Percentiles rank a stretch among this genome's conserved stretches.
phyloP scores from a whole-genome alignment of 2,329 filamentous ascomycete species.

The Aquanectria penicillioides region DNA sequence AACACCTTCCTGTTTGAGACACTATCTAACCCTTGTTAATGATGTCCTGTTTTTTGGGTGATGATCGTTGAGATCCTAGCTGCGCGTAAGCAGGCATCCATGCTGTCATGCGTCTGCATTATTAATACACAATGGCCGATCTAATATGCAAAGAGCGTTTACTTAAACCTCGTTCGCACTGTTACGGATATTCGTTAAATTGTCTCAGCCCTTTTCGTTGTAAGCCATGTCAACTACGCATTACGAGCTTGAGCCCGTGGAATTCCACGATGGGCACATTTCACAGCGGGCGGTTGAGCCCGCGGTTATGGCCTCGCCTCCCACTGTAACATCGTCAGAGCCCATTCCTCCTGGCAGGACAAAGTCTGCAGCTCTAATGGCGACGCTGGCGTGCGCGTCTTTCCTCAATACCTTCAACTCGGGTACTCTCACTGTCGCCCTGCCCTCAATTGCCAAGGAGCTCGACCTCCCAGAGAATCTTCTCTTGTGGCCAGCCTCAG shows the following conservation, averaged over 20 bases:
- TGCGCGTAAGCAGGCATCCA: neutral
- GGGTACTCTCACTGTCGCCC: constrained; percentile 34
- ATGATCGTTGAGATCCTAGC: neutral
- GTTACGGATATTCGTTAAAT: too few relatives aligned
- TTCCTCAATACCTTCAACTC: constrained; percentile 41
- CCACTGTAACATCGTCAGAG: neutral
- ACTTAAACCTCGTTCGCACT: too few relatives aligned
- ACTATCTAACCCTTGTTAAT: neutral
- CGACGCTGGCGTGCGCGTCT: constrained; percentile 31
- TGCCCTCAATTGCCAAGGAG: constrained; percentile 33
- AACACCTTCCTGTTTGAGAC: neutral
- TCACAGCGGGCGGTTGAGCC: neutral
- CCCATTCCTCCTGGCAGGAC: constrained; percentile 12
- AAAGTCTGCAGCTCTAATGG: neutral
- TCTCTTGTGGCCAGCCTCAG: constrained; percentile 35
- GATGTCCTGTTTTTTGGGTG: neutral
- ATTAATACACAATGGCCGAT: neutral
- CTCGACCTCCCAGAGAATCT: constrained; percentile 31
- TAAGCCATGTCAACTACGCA: constrained; percentile 15
- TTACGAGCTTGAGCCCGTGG: constrained; percentile 2
- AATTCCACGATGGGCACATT: neutral
- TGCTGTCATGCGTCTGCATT: too few relatives aligned
- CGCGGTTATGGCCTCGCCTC: neutral
- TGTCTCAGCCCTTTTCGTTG: too few relatives aligned
- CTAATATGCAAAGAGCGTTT: neutral